phyloP scores from a whole-genome alignment of 371 early-diverging fungal genomes.

The Circinella umbellata region DNA sequence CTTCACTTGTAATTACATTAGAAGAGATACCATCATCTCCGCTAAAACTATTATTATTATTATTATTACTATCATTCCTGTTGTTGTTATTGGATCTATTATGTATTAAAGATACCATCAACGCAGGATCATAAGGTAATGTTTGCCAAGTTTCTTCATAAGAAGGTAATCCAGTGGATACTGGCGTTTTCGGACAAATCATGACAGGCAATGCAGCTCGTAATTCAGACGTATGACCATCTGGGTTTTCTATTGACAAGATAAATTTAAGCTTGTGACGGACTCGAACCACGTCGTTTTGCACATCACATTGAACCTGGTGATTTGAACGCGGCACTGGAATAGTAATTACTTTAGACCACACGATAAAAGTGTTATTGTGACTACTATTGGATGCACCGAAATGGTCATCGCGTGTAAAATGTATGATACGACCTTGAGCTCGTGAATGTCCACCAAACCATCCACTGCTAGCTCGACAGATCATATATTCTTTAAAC shows the following conservation, averaged over 20 bases:
- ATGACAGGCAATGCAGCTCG: conserved; percentile 37
- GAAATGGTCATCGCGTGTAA: conserved; percentile 33
- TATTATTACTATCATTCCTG: not conserved
- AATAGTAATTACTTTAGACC: conserved; percentile 33
- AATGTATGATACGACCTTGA: conserved; percentile 38
- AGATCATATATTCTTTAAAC: conserved; percentile 47
- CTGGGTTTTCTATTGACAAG: conserved; percentile 36
- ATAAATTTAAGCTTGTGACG: conserved; percentile 50
- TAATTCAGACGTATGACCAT: conserved; percentile 45
- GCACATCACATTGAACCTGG: conserved; percentile 43
- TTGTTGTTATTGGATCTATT: not conserved
- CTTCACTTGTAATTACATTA: not conserved
- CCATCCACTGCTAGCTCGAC: conserved; percentile 34
- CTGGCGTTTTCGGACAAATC: conserved; percentile 25
- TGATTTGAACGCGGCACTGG: conserved; percentile 28
- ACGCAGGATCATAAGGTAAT: conserved; percentile 43
- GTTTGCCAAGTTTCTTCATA: conserved; percentile 42
- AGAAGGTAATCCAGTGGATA: conserved; percentile 30
- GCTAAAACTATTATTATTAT: not conserved
- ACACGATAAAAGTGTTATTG: conserved; percentile 26
- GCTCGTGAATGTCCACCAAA: conserved; percentile 35
- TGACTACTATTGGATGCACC: conserved; percentile 12
- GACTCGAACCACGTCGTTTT: conserved; percentile 40
- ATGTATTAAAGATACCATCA: conserved; percentile 28
- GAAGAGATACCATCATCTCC: too few species aligned